Base-by-base conservation (phyloP, 176 grass and related monocot genomes). In the Hyparrhenia diplandra region DNA sequence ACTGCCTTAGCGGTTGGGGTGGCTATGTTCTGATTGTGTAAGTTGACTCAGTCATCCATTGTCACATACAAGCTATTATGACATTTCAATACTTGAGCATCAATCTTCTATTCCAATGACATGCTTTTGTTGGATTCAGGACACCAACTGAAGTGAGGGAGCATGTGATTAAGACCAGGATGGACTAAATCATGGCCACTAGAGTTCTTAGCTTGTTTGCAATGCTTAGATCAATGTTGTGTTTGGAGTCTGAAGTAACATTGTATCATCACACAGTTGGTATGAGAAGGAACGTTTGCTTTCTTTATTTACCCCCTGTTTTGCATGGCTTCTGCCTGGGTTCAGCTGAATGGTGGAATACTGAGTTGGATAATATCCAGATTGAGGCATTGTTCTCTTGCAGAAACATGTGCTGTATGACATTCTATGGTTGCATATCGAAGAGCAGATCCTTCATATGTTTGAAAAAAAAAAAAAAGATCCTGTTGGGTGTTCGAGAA, bases 1-100 rank as follows among this genome's bases (percentile, higher is more conserved):
- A 99, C 66, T 99, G 93, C 66, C 92, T 99, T 46, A 93, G 90
- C 49, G 97, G 96, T 51, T 99, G 97, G 90, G 97, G 97, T 85
- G 97, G 93, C 47, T 86, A 96, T 29, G 97, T 99, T 51, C 75
- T 99, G 64, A 64, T 99, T 32, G 93, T 96, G 97, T 99, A 96
- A 89, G 97, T 86, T 76, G 0, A 11, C 28, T 28, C 32, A 9
- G 60, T 16, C 1, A 25, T 9, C 2, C 34, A 1, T 30, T n/a
- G n/a, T 32, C 4, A 5, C 1, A 7, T 25, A 3, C n/a, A 25
- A 9, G 34, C 47, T n/a, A 30, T 80, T 63, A 14, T 20, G 2
- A 18, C 21, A 54, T 2, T 57, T 35, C 11, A 12, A 46, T 73
- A 12, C 13, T 69, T 2, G 4, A 75, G 8, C 24, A 47, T n/a